phyloP scores from a whole-genome alignment of 345 rosid species.

The Triadica sebifera region DNA sequence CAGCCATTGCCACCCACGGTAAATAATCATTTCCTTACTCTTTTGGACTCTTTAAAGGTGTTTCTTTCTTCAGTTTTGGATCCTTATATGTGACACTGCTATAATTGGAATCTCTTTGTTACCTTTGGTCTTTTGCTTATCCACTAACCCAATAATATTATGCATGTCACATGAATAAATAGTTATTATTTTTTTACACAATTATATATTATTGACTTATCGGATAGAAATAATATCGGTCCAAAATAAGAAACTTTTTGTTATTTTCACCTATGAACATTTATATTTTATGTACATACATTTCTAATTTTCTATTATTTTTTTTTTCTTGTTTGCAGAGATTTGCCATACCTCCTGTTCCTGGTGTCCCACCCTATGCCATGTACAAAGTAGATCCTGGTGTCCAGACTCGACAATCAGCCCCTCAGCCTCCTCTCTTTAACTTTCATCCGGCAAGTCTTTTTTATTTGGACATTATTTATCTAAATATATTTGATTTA shows the following conservation, averaged over 20 bases:
- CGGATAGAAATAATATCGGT: too few relatives aligned
- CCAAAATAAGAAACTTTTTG: too few relatives aligned
- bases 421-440: slow-evolving; percentile 39
- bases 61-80: slow-evolving; percentile 23
- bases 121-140: too few relatives aligned
- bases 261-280: too few relatives aligned
- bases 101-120: not conserved
- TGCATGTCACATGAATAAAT: too few relatives aligned
- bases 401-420: slow-evolving; percentile 32
- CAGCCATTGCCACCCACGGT: slow-evolving; percentile 56
- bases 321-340: slow-evolving; percentile 30
- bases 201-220: too few relatives aligned
- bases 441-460: slow-evolving; percentile 58
- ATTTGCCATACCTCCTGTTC: slow-evolving; percentile 44
- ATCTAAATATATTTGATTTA: too few relatives aligned
- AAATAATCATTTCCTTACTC: slow-evolving; percentile 19
- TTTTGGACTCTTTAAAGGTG: slow-evolving; percentile 25
- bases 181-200: too few relatives aligned
- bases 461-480: too few relatives aligned
- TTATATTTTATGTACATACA: too few relatives aligned
- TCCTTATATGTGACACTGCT: not conserved
- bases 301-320: too few relatives aligned
- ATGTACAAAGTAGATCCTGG: slow-evolving; percentile 40
- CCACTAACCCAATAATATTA: too few relatives aligned
- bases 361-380: slow-evolving; percentile 45